Base-by-base conservation (phyloP, 371 early-diverging fungal species). In the Blastocladiella emersonii region DNA sequence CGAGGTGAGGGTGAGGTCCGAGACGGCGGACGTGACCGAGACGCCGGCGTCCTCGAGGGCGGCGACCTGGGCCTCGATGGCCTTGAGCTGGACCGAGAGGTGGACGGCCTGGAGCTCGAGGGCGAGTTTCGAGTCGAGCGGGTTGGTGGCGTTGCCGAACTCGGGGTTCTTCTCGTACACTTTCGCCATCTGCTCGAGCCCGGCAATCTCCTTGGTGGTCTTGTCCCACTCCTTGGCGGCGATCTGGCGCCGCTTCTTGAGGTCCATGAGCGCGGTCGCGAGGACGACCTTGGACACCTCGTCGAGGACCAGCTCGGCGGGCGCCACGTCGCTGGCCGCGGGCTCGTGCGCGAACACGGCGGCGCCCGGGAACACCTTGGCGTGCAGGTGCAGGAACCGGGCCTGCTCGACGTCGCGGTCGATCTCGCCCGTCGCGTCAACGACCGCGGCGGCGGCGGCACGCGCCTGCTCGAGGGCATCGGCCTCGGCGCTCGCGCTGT, bases 131-230 rank as follows among this genome's bases (percentile, higher is more conserved):
- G 41, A 27, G 59, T 63, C 63, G 21, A 34, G 8, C 19, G 63
- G 34, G 21, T 34, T 63, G 27, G 36, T 49, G 10, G 63, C 63
- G 32, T 63, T 56, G 6, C 63, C 63, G 57, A 63, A 63, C 32
- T 63, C 57, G 19, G 63, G 63, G 21, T 13, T 56, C 43, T 63
- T 56, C 12, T 36, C 32, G 41, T 63, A 63, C 34, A 51, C 63
- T 51, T 45, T 56, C n/a, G 53, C 63, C 63, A 63, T 63, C 36
- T 63, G 56, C 25, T n/a, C 49, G 21, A 63, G 21, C 5, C 63
- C 63, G 21, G 63, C 56, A 27, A 63, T 34, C 25, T 45, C 53
- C 32, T 56, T 55, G 23, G 13, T 8, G 8, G 53, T 19, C 41
- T 55, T 56, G 1, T 63, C 39, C 8, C 13, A 23, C 39, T 63